A percentile compares a stretch with the other conserved stretches of the same genome.
Conservation (phyloP, 495 filamentous ascomycete genomes). For the Penicillium longicatenatum region DNA sequence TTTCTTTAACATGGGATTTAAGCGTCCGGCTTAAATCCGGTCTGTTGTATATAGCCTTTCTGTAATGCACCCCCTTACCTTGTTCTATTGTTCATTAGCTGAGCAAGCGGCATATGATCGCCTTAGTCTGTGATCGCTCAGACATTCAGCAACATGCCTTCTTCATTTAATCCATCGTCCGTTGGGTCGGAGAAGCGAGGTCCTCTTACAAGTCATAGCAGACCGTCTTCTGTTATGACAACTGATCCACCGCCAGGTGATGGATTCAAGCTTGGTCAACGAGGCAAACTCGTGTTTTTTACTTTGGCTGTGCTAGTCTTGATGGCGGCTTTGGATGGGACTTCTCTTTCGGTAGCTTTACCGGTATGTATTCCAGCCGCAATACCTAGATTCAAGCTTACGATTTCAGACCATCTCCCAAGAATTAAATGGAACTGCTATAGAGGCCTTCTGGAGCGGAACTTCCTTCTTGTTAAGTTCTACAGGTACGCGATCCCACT, state of each 20-base stretch:
- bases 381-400: background rate
- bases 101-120: background rate
- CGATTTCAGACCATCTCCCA: constrained; percentile 31
- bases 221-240: constrained; percentile 9
- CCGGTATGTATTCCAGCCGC: constrained; percentile 46
- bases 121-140: background rate
- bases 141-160: background rate
- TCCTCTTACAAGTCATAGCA: constrained; percentile 2
- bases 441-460: constrained; percentile 62
- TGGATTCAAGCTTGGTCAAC: constrained; percentile 28
- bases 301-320: constrained; percentile 63
- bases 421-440: constrained; percentile 52
- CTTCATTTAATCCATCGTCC: constrained; percentile 10
- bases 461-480: constrained; percentile 56
- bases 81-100: background rate
- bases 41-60: constrained; percentile 7
- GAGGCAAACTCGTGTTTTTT: constrained; percentile 32
- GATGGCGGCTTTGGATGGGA: constrained; percentile 73
- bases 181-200: constrained; percentile 13
- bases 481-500: constrained; percentile 25
- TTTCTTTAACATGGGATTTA: constrained; percentile 10
- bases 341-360: constrained; percentile 71
- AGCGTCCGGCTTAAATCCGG: background rate
- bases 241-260: background rate
- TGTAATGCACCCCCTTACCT: background rate